Percentiles rank a stretch among this genome's conserved stretches.
Conservation (phyloP, 805 yeast genomes). For the Schizosaccharomyces japonicus region DNA sequence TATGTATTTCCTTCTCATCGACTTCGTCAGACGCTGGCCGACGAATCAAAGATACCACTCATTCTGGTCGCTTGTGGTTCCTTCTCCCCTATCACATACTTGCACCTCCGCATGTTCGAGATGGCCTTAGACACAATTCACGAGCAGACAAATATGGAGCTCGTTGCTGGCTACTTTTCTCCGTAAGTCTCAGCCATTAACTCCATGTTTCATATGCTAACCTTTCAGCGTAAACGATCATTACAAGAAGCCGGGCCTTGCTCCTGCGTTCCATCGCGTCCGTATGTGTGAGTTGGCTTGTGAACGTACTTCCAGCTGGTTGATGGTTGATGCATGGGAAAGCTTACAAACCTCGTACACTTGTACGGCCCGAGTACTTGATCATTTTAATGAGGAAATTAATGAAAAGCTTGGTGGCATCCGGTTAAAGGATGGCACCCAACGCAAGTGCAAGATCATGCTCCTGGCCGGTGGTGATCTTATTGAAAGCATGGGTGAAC, state of each 20-base stretch:
- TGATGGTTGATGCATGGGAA: conserved; percentile 99
- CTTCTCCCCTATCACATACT: conserved; percentile 81
- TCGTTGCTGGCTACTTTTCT: conserved; percentile 84
- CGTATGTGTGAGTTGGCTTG: conserved; percentile 97
- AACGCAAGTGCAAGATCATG: conserved; percentile 80
- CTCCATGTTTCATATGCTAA: neutral
- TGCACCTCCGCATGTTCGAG: conserved; percentile 91
- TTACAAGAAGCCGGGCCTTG: conserved; percentile 80
- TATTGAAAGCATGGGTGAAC: conserved; percentile 98
- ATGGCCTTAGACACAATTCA: conserved; percentile 89
- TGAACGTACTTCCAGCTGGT: conserved; percentile 87
- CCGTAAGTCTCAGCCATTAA: conserved; percentile 32
- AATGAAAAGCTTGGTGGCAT: conserved; percentile 80
- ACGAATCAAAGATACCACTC: conserved; percentile 60
- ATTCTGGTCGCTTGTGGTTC: conserved; percentile 96
- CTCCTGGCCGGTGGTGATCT: conserved; percentile 91
- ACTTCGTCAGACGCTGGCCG: conserved; percentile 33
- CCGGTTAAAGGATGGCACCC: conserved; percentile 21
- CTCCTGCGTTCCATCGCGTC: conserved; percentile 70
- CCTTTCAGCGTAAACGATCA: conserved; percentile 32
- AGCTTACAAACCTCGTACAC: conserved; percentile 74
- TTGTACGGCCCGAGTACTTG: conserved; percentile 82
- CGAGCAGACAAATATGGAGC: conserved; percentile 83
- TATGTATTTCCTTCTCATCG: conserved; percentile 79
- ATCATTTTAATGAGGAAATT: conserved; percentile 87